Evolutionary conservation across 345 rosid genomes (phyloP).

Genomic region (Camelina neglecta): DNA sequence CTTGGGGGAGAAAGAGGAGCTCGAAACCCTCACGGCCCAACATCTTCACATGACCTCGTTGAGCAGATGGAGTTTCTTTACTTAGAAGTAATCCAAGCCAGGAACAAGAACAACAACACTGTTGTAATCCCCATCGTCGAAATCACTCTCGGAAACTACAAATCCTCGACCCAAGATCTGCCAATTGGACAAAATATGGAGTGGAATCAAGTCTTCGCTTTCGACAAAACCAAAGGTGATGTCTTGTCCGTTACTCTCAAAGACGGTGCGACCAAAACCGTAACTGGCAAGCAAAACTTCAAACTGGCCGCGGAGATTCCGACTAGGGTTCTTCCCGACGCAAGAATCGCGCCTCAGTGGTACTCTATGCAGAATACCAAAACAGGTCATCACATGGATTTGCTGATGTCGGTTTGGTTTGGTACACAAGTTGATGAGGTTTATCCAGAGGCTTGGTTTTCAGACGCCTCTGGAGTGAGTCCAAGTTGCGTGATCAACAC

Average conservation of each 20-base stretch:
- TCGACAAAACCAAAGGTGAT: slow-evolving; percentile 39
- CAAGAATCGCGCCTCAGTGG: slow-evolving; percentile 22
- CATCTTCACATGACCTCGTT: slow-evolving; percentile 40
- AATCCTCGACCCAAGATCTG: slow-evolving; percentile 25
- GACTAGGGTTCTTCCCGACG: slow-evolving; percentile 31
- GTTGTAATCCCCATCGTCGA: slow-evolving; percentile 22
- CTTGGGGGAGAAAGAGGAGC: slow-evolving; percentile 41
- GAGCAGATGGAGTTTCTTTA: slow-evolving; percentile 44
- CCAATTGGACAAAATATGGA: slow-evolving; percentile 13
- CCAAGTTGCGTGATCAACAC: slow-evolving; percentile 34
- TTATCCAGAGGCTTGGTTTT: slow-evolving; percentile 36
- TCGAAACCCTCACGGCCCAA: slow-evolving; percentile 26
- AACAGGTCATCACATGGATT: background rate
- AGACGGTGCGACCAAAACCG: background rate
- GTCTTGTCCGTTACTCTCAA: slow-evolving; percentile 26
- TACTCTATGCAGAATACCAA: slow-evolving; percentile 17
- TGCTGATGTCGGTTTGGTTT: slow-evolving; percentile 39
- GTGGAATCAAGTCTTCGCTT: slow-evolving; percentile 40
- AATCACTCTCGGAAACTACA: slow-evolving; percentile 36
- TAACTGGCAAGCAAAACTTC: slow-evolving; percentile 17
- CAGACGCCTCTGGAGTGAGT: slow-evolving; percentile 22
- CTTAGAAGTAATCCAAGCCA: slow-evolving; percentile 19
- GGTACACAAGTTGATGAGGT: slow-evolving; percentile 40
- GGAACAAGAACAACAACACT: background rate
- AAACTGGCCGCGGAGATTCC: slow-evolving; percentile 34